A percentile compares a stretch with the other conserved stretches of the same genome.
Evolutionary conservation across 2,329 filamentous ascomycete species (phyloP).

Genomic region (Calonectria ilicicola): DNA sequence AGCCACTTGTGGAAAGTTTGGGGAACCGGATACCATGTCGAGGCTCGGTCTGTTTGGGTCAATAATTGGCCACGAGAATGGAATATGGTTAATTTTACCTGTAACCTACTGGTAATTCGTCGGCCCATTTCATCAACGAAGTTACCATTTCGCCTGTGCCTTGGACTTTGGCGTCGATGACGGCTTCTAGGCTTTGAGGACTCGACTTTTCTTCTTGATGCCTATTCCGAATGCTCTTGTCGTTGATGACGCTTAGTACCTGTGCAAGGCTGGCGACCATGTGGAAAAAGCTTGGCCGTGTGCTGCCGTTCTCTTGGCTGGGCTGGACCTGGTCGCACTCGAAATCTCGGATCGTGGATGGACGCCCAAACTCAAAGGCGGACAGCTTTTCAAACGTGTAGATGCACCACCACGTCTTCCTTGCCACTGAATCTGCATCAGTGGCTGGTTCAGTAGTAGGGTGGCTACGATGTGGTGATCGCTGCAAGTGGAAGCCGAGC

Average conservation of each 20-base stretch:
- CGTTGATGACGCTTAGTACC: neutral
- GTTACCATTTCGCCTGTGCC: neutral
- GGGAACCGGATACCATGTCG: neutral
- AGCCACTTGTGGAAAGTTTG: neutral
- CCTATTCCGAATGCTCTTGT: neutral
- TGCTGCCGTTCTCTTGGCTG: neutral
- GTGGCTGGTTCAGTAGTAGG: neutral
- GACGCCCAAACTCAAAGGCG: neutral
- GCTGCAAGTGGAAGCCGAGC: neutral
- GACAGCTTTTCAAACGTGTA: neutral
- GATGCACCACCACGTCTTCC: neutral
- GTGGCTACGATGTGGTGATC: neutral
- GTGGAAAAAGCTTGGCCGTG: neutral
- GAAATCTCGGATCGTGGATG: neutral
- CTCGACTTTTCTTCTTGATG: neutral
- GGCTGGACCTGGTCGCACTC: neutral
- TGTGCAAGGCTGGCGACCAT: neutral
- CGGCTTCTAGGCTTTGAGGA: neutral
- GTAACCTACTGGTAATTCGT: neutral
- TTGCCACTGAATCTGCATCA: neutral
- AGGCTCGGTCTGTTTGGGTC: neutral
- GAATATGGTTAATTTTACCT: neutral
- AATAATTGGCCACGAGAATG: neutral
- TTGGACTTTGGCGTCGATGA: conserved; percentile 6
- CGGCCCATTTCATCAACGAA: neutral